Conservation (phyloP, 2,329 filamentous ascomycete genomes). For the Pseudogymnoascus sp. region DNA sequence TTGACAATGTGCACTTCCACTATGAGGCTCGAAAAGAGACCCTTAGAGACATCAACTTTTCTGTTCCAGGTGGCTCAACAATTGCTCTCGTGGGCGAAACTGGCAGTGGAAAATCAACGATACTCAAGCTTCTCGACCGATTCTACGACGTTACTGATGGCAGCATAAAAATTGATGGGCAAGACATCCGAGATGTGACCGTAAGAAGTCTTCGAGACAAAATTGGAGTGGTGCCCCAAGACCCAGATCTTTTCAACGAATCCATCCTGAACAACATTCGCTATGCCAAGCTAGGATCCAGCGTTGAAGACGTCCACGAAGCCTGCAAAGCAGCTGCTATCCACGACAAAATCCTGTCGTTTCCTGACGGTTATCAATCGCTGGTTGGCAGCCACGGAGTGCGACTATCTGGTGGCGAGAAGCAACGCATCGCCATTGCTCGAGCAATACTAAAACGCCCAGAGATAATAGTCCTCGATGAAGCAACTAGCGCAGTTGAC, state of each 20-base stretch:
- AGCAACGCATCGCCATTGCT: slow-evolving; percentile 13
- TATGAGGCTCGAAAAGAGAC: slow-evolving; percentile 48
- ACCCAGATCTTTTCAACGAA: slow-evolving; percentile 56
- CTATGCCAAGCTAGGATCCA: slow-evolving; percentile 55
- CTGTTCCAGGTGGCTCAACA: slow-evolving; percentile 44
- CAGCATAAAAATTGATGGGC: slow-evolving; percentile 49
- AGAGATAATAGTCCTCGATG: slow-evolving; percentile 13
- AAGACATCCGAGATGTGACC: slow-evolving; percentile 52
- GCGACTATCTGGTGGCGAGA: slow-evolving; percentile 13
- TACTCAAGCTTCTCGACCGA: slow-evolving; percentile 52
- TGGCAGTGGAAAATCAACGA: slow-evolving; percentile 56
- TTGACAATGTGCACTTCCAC: slow-evolving; percentile 47
- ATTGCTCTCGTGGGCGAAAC: slow-evolving; percentile 56
- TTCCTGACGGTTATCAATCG: slow-evolving; percentile 12
- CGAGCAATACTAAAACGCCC: slow-evolving; percentile 13
- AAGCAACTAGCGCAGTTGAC: slow-evolving; percentile 43
- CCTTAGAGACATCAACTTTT: slow-evolving; percentile 42
- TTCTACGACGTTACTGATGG: slow-evolving; percentile 53
- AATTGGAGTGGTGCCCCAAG: slow-evolving; percentile 59
- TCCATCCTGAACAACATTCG: slow-evolving; percentile 58
- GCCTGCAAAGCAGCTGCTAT: slow-evolving; percentile 13
- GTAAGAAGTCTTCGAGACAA: slow-evolving; percentile 49
- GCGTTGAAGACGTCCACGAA: slow-evolving; percentile 46
- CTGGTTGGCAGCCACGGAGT: background rate
- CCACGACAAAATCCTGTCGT: slow-evolving; percentile 13